phyloP scores from a whole-genome alignment of 208 protist species.

The Leishmania turanica region DNA sequence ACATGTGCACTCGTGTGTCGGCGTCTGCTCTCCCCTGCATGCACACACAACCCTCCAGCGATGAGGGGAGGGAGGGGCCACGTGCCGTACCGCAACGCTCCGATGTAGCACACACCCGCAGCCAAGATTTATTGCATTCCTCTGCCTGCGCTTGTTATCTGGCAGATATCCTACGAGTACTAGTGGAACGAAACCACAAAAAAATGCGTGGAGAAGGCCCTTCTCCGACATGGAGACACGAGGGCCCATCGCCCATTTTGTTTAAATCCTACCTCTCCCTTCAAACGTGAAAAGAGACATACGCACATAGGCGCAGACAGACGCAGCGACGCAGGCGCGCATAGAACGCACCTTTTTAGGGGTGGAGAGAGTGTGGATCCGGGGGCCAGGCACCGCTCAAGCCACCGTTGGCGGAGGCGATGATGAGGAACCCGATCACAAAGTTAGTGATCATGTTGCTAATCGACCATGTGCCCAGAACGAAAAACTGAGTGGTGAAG shows the following conservation, averaged over 20 bases:
- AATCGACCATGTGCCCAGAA: conserved; percentile 79
- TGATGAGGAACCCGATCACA: conserved; percentile 70
- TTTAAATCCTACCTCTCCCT: conserved; percentile 2
- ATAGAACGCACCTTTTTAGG: conserved; percentile 25
- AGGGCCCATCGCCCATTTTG: not conserved
- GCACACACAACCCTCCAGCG: not conserved
- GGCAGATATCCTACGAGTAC: conserved; percentile 6
- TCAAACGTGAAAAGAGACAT: not conserved
- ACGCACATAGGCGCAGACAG: not conserved
- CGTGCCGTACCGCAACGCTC: not conserved
- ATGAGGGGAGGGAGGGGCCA: not conserved
- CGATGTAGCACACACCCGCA: too few relatives aligned
- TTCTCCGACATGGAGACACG: not conserved
- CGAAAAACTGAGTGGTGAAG: conserved; percentile 82
- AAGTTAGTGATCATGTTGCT: conserved; percentile 84
- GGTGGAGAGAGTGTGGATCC: conserved; percentile 84
- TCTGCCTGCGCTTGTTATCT: not conserved
- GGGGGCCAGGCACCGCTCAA: conserved; percentile 81
- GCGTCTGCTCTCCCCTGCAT: not conserved
- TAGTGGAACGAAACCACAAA: not conserved
- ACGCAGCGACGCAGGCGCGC: not conserved
- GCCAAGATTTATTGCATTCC: not conserved
- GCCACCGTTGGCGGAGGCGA: conserved; percentile 80
- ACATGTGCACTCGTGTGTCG: not conserved
- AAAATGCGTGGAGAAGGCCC: not conserved